Conservation (phyloP, 2,329 filamentous ascomycete genomes). For the Calonectria henricotiae region DNA sequence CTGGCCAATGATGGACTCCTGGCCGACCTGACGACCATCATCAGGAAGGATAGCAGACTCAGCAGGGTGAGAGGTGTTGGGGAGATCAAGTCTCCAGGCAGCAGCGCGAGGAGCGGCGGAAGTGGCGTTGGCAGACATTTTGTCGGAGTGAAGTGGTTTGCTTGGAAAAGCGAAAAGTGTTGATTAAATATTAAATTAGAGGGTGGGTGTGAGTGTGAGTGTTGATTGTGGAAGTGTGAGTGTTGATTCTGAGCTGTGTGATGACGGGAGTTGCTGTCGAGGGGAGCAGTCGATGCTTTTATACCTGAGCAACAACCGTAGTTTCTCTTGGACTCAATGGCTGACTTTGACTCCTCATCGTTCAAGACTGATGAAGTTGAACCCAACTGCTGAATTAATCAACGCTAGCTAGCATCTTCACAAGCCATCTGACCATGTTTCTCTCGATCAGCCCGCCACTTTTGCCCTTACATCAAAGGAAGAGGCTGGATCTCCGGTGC, state of each 20-base stretch:
- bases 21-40: conserved; percentile 29
- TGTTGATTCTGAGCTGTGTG: conserved; percentile 1
- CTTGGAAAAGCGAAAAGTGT: background rate
- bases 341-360: background rate
- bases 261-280: conserved; percentile 10
- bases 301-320: background rate
- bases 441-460: conserved; percentile 3
- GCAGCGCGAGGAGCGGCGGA: conserved; percentile 22
- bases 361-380: background rate
- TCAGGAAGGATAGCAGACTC: conserved; percentile 34
- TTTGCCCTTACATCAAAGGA: background rate
- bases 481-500: background rate
- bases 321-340: background rate
- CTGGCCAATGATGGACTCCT: conserved; percentile 39
- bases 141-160: background rate
- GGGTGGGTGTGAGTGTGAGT: background rate
- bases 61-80: conserved; percentile 27
- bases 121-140: conserved; percentile 17
- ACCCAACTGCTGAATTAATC: background rate
- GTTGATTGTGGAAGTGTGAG: background rate
- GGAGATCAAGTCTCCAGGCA: conserved; percentile 35
- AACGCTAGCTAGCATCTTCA: background rate
- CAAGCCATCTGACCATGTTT: background rate
- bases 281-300: background rate
- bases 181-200: conserved; percentile 25